These are phyloP conservation scores for Quercus bicolor DNA, from an alignment of 306 rosid species.

Conservation along the genomic window DNA sequence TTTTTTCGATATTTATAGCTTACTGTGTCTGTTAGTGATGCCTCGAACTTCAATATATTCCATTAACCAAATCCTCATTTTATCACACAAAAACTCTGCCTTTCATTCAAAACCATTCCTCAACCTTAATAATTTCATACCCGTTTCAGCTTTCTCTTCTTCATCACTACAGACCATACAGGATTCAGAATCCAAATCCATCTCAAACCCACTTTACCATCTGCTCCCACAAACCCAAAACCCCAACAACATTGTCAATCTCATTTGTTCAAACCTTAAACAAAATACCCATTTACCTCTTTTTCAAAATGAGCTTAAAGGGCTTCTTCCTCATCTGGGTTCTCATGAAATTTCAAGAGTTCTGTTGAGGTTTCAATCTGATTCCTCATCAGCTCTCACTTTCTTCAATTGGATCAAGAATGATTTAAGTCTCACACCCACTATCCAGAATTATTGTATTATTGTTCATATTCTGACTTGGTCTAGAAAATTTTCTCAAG, in stretches of 20 bases:
- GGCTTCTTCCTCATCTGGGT: constrained; percentile 63
- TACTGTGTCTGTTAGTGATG: constrained; percentile 26
- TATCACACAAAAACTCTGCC: background rate
- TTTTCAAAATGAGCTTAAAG: constrained; percentile 49
- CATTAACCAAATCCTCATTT: background rate
- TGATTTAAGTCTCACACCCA: constrained; percentile 49
- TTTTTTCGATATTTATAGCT: background rate
- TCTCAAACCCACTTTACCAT: constrained; percentile 65
- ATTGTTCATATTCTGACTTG: constrained; percentile 62
- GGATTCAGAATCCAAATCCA: constrained; percentile 36
- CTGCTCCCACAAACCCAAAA: constrained; percentile 74
- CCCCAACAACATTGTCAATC: constrained; percentile 70
- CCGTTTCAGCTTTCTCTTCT: constrained; percentile 30
- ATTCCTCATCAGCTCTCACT: constrained; percentile 55
- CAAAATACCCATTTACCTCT: constrained; percentile 30
- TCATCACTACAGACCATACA: constrained; percentile 41
- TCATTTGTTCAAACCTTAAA: constrained; percentile 58
- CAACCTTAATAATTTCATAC: background rate
- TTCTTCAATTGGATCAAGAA: constrained; percentile 72
- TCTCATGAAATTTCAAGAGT: constrained; percentile 64
- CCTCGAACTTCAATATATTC: constrained; percentile 34
- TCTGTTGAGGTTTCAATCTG: constrained; percentile 73
- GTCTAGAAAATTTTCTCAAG: constrained; percentile 49
- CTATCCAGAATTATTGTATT: constrained; percentile 57
- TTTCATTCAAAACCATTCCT: constrained; percentile 10